Evolutionary conservation across 2,329 filamentous ascomycete species (phyloP), one percentile per base, ranked within the genome.

Genomic region (Fusarium brachygibbosum): DNA sequence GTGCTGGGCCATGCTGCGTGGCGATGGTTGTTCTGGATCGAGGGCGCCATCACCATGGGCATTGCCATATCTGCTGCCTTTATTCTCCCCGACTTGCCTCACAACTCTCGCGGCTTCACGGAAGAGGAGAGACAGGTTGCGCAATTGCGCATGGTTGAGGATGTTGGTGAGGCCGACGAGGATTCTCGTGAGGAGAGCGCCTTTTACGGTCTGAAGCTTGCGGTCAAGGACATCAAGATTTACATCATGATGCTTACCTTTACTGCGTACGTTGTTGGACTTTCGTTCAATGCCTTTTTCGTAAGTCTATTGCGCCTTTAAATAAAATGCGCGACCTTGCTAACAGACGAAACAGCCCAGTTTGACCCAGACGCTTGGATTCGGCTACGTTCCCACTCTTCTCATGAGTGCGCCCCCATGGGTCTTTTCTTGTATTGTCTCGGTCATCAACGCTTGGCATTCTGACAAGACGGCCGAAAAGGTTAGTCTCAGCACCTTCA

Each of bases 181-280:
- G 86, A 88, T 69, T 80, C 81, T 0, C 78, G 79, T 1, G 81
- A 83, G n/a, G 81, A 87, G 69, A 83, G 83, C 5, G 73, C 81
- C 3, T 84, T 87, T 63, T 82, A 82, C 11, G 88, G 88, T 12
- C 76, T 88, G 31, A 79, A 85, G 53, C 86, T 90, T 83, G 86
- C 87, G 0, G 73, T 89, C 50, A 87, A 86, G 76, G 88, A 90
- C 65, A 17, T 79, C 67, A 90, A 90, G 80, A 87, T 89, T 65
- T 90, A 89, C 72, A 72, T 90, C 63, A 86, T 90, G 85, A 89
- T 88, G 83, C 57, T 90, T 9, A 87, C 86, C 2, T 86, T 89
- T 59, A 87, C 86, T 5, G 85, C 87, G 5, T 89, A 89, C 64
- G 86, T 89, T 10, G 82, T 89, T 8, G 87, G 87, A 4, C 76